These are phyloP conservation scores for Apophysomyces elegans DNA, from an alignment of 371 early-diverging fungal species.

Conservation along the genomic window DNA sequence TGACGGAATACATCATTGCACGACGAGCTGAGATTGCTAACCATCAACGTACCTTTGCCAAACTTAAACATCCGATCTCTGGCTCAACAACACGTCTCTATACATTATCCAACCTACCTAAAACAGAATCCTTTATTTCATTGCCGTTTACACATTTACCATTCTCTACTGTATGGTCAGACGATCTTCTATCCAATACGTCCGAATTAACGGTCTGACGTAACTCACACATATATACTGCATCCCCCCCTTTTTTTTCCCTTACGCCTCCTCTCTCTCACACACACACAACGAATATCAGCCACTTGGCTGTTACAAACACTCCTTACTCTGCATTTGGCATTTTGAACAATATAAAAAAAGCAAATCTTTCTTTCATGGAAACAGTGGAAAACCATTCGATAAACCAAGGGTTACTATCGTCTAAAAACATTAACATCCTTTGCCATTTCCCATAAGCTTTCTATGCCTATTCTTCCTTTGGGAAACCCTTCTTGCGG, in stretches of 20 bases:
- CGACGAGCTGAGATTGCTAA: slow-evolving; percentile 47
- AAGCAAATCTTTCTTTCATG: too few species aligned
- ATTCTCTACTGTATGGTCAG: slow-evolving; percentile 20
- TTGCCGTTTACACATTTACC: slow-evolving; percentile 35
- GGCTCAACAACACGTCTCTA: slow-evolving; percentile 46
- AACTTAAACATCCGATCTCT: slow-evolving; percentile 39
- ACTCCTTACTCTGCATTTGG: neutral
- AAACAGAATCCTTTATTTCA: slow-evolving; percentile 28
- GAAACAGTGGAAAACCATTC: too few species aligned
- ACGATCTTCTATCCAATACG: neutral
- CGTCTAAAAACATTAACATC: too few species aligned
- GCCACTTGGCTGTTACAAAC: neutral
- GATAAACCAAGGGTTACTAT: too few species aligned
- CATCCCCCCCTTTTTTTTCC: too few species aligned
- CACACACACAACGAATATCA: slow-evolving; percentile 5
- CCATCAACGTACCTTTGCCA: slow-evolving; percentile 42
- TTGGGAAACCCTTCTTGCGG: too few species aligned
- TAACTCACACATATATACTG: too few species aligned
- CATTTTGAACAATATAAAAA: too few species aligned
- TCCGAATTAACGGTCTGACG: too few species aligned
- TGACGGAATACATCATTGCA: slow-evolving; percentile 46
- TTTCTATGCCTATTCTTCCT: too few species aligned
- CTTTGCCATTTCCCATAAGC: too few species aligned
- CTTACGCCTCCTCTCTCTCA: neutral
- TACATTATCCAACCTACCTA: slow-evolving; percentile 45